phyloP scores from a whole-genome alignment of 1,284 basidiomycete genomes.

The Microbotryum intermedium region DNA sequence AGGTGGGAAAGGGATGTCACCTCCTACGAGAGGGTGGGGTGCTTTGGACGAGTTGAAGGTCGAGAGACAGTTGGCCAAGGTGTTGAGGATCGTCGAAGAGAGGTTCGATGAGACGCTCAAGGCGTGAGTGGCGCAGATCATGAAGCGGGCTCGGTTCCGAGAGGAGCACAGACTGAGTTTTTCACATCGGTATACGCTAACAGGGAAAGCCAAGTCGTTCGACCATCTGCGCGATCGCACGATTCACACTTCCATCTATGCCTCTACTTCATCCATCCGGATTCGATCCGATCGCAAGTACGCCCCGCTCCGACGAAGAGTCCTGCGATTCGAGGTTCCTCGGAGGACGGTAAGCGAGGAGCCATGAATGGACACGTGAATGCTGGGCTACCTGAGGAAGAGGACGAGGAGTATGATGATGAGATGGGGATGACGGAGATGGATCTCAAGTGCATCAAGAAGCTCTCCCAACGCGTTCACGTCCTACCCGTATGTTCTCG shows the following conservation, averaged over 20 bases:
- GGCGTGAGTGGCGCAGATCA: slow-evolving; percentile 48
- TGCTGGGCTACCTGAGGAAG: no score
- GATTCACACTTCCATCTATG: slow-evolving; percentile 43
- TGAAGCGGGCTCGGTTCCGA: no score
- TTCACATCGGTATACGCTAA: no score
- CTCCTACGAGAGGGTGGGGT: no score
- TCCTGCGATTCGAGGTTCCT: slow-evolving; percentile 24
- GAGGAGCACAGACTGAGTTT: no score
- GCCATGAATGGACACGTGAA: no score
- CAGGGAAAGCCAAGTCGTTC: slow-evolving; percentile 67
- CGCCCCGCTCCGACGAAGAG: slow-evolving; percentile 28
- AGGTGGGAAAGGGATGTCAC: no score
- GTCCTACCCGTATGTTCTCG: slow-evolving; percentile 49
- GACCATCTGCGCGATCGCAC: slow-evolving; percentile 58
- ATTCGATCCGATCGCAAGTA: slow-evolving; percentile 49
- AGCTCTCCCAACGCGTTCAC: slow-evolving; percentile 60
- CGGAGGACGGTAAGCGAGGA: no score
- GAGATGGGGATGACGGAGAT: slow-evolving; percentile 56
- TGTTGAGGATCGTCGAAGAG: slow-evolving; percentile 64
- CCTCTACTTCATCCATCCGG: slow-evolving; percentile 71
- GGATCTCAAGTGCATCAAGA: slow-evolving; percentile 64
- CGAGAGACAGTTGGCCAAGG: slow-evolving; percentile 58
- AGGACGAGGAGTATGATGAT: neutral
- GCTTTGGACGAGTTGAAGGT: slow-evolving; percentile 52
- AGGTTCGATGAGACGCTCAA: slow-evolving; percentile 72